Evolutionary conservation across 306 rosid genomes (phyloP).

Genomic region (Carpinus fangiana): DNA sequence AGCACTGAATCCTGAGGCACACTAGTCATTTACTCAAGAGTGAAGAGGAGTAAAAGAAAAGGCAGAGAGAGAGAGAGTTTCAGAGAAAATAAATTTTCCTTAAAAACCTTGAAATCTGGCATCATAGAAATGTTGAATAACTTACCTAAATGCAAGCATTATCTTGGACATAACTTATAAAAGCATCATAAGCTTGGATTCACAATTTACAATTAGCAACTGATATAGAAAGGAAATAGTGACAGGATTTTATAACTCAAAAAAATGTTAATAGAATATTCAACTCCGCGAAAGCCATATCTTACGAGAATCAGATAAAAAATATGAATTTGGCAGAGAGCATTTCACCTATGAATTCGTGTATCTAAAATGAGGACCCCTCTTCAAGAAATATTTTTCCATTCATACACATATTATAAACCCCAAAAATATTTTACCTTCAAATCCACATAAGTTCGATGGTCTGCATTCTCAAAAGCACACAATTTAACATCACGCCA

Average conservation of each 20-base stretch:
- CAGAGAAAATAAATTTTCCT: neutral
- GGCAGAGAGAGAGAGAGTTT: neutral
- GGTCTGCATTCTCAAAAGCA: constrained; percentile 85
- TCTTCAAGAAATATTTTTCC: neutral
- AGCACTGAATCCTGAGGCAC: neutral
- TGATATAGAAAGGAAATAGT: neutral
- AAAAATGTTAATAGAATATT: neutral
- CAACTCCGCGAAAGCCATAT: neutral
- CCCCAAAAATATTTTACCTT: constrained; percentile 59
- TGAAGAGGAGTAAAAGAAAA: neutral
- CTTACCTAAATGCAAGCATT: neutral
- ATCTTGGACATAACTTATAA: too few species aligned
- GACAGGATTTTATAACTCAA: neutral
- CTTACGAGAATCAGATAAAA: constrained; percentile 2
- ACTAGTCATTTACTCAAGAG: neutral
- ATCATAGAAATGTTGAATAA: neutral
- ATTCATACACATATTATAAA: neutral
- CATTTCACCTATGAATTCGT: neutral
- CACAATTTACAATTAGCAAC: neutral
- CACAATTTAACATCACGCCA: constrained; percentile 96
- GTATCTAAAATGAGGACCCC: neutral
- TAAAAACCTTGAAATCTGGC: neutral
- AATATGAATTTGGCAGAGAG: neutral
- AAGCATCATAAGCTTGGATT: constrained; percentile 4
- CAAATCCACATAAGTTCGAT: constrained; percentile 93